phyloP scores from a whole-genome alignment of 2,329 filamentous ascomycete species.

The Cladophialophora psammophila region DNA sequence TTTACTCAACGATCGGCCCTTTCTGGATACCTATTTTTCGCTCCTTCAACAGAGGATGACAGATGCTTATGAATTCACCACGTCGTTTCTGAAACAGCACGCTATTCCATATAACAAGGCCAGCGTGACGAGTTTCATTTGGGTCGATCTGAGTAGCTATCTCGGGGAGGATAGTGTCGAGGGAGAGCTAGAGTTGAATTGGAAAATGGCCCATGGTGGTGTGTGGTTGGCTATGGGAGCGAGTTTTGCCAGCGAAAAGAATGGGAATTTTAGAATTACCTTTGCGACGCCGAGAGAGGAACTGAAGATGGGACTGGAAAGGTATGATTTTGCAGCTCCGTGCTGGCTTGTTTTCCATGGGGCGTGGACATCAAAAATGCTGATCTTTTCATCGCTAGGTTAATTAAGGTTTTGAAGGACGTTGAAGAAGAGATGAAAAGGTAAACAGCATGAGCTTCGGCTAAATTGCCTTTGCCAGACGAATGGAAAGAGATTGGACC shows the following conservation, averaged over 20 bases:
- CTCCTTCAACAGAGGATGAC: slow-evolving; percentile 31
- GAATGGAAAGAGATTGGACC: neutral
- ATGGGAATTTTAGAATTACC: slow-evolving; percentile 35
- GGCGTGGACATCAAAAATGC: neutral
- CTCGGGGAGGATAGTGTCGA: slow-evolving; percentile 29
- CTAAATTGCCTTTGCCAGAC: neutral
- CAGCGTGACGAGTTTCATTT: slow-evolving; percentile 35
- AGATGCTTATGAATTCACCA: slow-evolving; percentile 32
- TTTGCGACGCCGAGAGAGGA: slow-evolving; percentile 36
- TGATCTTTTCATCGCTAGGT: slow-evolving; percentile 12
- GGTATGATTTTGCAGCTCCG: slow-evolving; percentile 14
- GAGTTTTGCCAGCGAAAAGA: slow-evolving; percentile 32
- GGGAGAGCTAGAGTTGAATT: slow-evolving; percentile 31
- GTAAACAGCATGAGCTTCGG: neutral
- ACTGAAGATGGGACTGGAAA: slow-evolving; percentile 32
- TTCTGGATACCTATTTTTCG: slow-evolving; percentile 32
- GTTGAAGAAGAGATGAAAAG: slow-evolving; percentile 13
- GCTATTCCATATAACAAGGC: slow-evolving; percentile 32
- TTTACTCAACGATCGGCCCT: slow-evolving; percentile 31
- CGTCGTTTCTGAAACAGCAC: slow-evolving; percentile 22
- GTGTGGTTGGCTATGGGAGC: slow-evolving; percentile 35
- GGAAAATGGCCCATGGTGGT: slow-evolving; percentile 31
- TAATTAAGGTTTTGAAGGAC: slow-evolving; percentile 27
- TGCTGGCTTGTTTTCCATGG: neutral
- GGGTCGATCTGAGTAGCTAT: slow-evolving; percentile 34